Conservation (phyloP, 176 grass and related monocot species). For the Aegilops umbellulata region DNA sequence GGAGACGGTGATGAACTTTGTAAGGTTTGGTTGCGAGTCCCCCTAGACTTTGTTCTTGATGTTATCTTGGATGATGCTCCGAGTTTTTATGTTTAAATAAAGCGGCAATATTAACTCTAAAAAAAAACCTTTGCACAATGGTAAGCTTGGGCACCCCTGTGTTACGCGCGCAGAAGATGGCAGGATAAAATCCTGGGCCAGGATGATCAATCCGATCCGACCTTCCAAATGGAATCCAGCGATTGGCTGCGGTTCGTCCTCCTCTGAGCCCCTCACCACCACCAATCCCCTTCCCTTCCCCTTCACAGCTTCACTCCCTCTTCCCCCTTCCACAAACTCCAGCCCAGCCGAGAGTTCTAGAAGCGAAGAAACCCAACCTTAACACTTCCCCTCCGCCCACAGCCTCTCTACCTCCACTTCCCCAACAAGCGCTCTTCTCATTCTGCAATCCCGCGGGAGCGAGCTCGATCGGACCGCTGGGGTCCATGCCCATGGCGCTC, state of each 20-base stretch:
- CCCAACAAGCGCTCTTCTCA: background rate
- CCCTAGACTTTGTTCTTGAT: too few relatives aligned
- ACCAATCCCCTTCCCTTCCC: conserved; percentile 7
- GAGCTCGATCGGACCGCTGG: background rate
- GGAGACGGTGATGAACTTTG: too few relatives aligned
- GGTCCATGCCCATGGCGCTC: conserved; percentile 42
- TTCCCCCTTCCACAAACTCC: background rate
- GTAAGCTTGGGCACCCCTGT: background rate
- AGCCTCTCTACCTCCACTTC: background rate
- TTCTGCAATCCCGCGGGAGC: background rate
- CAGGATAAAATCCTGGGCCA: conserved; percentile 47
- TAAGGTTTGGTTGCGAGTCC: too few relatives aligned
- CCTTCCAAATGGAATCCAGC: conserved; percentile 32
- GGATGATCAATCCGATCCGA: conserved; percentile 10
- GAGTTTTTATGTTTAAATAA: too few relatives aligned
- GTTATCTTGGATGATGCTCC: too few relatives aligned
- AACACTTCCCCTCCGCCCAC: background rate
- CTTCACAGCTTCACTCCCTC: conserved; percentile 1
- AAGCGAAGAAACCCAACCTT: conserved; percentile 4
- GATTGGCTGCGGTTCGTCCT: conserved; percentile 39
- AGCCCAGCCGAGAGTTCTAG: conserved; percentile 2
- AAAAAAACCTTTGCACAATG: background rate
- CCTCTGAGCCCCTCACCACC: conserved; percentile 6
- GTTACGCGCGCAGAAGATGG: conserved; percentile 12
- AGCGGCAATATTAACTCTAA: too few relatives aligned